Percentiles rank a stretch among this genome's conserved stretches.
Evolutionary conservation across 1,139 yeast genomes (phyloP).

Genomic region (Debaryomyces sp.): DNA sequence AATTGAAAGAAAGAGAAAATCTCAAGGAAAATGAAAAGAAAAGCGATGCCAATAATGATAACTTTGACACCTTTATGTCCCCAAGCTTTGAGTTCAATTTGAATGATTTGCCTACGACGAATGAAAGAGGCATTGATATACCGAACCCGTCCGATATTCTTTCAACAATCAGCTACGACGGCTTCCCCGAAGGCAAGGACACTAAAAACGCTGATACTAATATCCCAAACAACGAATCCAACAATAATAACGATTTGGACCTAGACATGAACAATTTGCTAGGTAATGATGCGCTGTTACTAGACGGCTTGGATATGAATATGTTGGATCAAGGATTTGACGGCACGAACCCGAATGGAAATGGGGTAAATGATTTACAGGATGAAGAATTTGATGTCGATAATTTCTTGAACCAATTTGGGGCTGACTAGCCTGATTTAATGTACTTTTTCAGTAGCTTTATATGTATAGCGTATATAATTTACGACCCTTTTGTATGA

Average conservation of each 20-base stretch:
- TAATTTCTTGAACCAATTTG: slow-evolving; percentile 49
- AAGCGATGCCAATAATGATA: slow-evolving; percentile 11
- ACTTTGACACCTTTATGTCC: slow-evolving; percentile 12
- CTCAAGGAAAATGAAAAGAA: slow-evolving; percentile 13
- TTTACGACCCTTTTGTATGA: neutral
- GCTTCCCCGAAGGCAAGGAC: slow-evolving; percentile 8
- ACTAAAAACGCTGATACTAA: slow-evolving; percentile 1
- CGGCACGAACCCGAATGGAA: slow-evolving; percentile 19
- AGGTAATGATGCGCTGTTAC: slow-evolving; percentile 46
- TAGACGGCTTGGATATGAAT: slow-evolving; percentile 49
- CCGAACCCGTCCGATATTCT: slow-evolving; percentile 45
- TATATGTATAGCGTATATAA: neutral
- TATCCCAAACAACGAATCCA: slow-evolving; percentile 14
- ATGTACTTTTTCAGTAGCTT: neutral
- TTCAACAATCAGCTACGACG: slow-evolving; percentile 34
- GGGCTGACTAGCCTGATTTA: slow-evolving; percentile 27
- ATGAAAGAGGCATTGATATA: slow-evolving; percentile 23
- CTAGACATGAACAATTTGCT: slow-evolving; percentile 44
- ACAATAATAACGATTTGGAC: slow-evolving; percentile 26
- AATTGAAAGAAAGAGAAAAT: slow-evolving; percentile 17
- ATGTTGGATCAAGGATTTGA: slow-evolving; percentile 40
- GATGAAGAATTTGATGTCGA: slow-evolving; percentile 51
- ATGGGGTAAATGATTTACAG: slow-evolving; percentile 23
- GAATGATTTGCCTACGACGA: slow-evolving; percentile 10
- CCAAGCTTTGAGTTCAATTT: slow-evolving; percentile 14